Evolutionary conservation across 2,329 filamentous ascomycete species (phyloP), one percentile per base, ranked within the genome.

Genomic region (Chalaropsis ovoidea): DNA sequence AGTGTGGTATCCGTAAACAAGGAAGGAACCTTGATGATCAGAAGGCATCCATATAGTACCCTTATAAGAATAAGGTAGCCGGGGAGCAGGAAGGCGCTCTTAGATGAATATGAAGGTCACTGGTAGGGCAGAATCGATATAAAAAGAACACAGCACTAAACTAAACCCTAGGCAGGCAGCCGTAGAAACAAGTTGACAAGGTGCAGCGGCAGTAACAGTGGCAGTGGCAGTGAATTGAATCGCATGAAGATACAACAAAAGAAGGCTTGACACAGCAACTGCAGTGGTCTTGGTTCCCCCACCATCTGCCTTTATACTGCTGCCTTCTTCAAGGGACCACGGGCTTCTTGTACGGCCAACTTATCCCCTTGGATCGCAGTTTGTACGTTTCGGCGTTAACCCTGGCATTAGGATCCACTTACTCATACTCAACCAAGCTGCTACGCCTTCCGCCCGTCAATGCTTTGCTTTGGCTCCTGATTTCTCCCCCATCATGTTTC

Each of bases 111-210:
- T 15, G 6, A 13, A 39, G 15, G n/a, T 11, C 54, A 35, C 31
- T 7, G 11, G 27, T n/a, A 58, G 8, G 24, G 24, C 24, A 35
- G 27, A 39, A 31, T 58, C 6, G 7, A 58, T 31, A 39, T 58
- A 39, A 58, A 58, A 58, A 58, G 13, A 58, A 58, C 27, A 11
- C 54, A 4, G 19, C 47, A 24, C 13, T 52, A 27, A 39, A 15
- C n/a, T 11, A 49, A n/a, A 10, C 22, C 22, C n/a, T 49, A n/a
- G n/a, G n/a, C 47, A 58, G 27, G 54, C 54, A 58, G 54, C 54
- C 31, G 27, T 35, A n/a, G 15, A 58, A 58, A 5, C 27, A 58
- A 58, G 24, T 19, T 8, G 15, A 3, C 17, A 39, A n/a, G 31
- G 27, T 27, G 19, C 47, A 52, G 47, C 24, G 47, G 19, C 24